A percentile compares a stretch with the other conserved stretches of the same genome.
Evolutionary conservation across 345 rosid species (phyloP).

Genomic region (Anacardium occidentale): DNA sequence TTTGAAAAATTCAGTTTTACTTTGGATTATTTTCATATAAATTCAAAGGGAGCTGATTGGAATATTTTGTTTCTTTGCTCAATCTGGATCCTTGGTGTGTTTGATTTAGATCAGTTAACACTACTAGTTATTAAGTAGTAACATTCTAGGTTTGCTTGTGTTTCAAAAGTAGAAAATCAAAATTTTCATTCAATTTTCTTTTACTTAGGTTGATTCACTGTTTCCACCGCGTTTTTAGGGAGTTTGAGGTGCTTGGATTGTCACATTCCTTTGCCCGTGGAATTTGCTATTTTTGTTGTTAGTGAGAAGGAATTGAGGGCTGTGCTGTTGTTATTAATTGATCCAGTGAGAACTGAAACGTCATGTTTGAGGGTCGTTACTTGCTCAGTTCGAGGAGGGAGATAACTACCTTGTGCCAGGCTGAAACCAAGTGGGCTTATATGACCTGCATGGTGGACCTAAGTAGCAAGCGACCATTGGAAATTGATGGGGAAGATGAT

Average conservation of each 20-base stretch:
- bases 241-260: conserved; percentile 6
- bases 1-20: background rate
- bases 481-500: conserved; percentile 32
- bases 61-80: background rate
- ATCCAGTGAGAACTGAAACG: conserved; percentile 27
- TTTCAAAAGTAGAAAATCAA: background rate
- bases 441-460: conserved; percentile 40
- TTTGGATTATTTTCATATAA: background rate
- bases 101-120: conserved; percentile 30
- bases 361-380: conserved; percentile 77
- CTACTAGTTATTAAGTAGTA: conserved; percentile 7
- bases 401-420: conserved; percentile 65
- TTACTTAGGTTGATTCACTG: conserved; percentile 16
- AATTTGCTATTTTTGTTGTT: background rate
- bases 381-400: conserved; percentile 56
- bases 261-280: background rate
- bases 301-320: conserved; percentile 5
- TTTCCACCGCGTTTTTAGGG: conserved; percentile 12
- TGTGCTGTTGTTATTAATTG: background rate
- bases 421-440: conserved; percentile 61
- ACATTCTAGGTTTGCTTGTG: background rate
- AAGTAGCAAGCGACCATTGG: conserved; percentile 52
- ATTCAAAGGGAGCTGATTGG: background rate
- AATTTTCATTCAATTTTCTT: conserved; percentile 2
- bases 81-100: conserved; percentile 27